Base-by-base conservation (phyloP, 1,139 yeast species). In the Nakaseomyces sp. region DNA sequence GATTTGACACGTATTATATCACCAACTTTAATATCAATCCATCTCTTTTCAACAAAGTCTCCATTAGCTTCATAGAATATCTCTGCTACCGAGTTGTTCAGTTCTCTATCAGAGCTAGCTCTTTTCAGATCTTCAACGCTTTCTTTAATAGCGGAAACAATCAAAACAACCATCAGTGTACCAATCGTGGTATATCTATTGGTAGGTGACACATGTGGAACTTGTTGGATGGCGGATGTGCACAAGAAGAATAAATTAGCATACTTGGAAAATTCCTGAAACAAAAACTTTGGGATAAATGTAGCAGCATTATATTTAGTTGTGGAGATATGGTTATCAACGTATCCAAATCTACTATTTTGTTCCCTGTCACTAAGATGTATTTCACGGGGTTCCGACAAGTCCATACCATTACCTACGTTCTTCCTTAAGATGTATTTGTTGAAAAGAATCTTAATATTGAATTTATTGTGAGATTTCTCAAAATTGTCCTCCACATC, bases 261-360 rank as follows among this genome's bases (percentile, higher is more conserved):
- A 63, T 93, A 93, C 63, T 91, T 93, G 50, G 96, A 85, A 65
- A 93, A 93, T 65, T 93, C 98, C 66, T 93, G 98, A 58, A 89
- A 87, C 51, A 93, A 67, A 60, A 93, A 93, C 62, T 93, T 93
- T 15, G 98, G 98, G 44, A 93, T 53, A 60, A 93, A 93, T 0
- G 98, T 93, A 25, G 95, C 95, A 48, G 80, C 66, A 63, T 91
- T 93, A 69, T 93, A 93, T 64, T 93, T 93, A n/a, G 98, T 89
- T 4, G 99, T 93, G 37, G 95, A 84, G 52, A 93, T 81, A 61
- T 89, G 89, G 61, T 93, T 93, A 50, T 83, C 91, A 50, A 74
- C 73, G 66, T 76, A 91, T 2, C 81, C 74, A 47, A 71, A 72
- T 2, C 73, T 65, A 3, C 67, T 51, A 53, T 87, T 87, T 12